phyloP scores from a whole-genome alignment of 2,329 filamentous ascomycete species.

The Colletotrichum sublineola region DNA sequence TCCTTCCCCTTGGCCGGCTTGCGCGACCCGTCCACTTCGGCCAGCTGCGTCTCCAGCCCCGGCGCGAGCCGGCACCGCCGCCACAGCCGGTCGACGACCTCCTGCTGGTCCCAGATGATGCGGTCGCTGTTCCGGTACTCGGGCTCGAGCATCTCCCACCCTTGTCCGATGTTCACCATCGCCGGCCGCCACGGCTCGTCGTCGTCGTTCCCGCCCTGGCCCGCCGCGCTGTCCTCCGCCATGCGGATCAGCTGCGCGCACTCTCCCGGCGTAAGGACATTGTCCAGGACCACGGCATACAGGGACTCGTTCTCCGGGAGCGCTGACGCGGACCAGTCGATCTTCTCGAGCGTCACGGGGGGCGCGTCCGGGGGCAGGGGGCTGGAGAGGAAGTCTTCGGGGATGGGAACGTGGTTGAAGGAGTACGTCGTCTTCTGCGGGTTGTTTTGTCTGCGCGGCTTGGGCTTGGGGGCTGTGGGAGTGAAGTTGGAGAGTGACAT shows the following conservation, averaged over 20 bases:
- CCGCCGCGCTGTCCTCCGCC: constrained; percentile 66
- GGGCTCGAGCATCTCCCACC: constrained; percentile 68
- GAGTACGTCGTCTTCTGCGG: constrained; percentile 47
- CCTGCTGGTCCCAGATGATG: constrained; percentile 79
- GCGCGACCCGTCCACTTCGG: constrained; percentile 48
- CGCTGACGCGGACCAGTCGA: constrained; percentile 65
- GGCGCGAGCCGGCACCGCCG: constrained; percentile 63
- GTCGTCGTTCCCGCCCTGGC: constrained; percentile 44
- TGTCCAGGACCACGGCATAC: constrained; percentile 72
- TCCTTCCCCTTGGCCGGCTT: constrained; percentile 22
- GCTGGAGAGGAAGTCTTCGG: constrained; percentile 59
- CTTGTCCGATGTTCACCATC: constrained; percentile 74
- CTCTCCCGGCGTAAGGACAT: constrained; percentile 68
- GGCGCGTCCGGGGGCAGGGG: constrained; percentile 51
- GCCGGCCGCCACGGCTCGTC: constrained; percentile 73
- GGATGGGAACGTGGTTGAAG: constrained; percentile 52
- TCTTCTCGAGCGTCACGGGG: constrained; percentile 56
- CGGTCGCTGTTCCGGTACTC: constrained; percentile 78
- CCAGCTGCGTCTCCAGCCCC: constrained; percentile 58
- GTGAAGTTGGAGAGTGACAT: constrained; percentile 3
- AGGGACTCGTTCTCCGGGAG: constrained; percentile 65
- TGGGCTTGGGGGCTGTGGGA: constrained; percentile 9
- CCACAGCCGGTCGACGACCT: constrained; percentile 74
- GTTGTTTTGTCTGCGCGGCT: constrained; percentile 16
- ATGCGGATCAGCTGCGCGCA: constrained; percentile 67